phyloP scores from a whole-genome alignment of 164 flowering plant species.

The Stephania yunnanensis region DNA sequence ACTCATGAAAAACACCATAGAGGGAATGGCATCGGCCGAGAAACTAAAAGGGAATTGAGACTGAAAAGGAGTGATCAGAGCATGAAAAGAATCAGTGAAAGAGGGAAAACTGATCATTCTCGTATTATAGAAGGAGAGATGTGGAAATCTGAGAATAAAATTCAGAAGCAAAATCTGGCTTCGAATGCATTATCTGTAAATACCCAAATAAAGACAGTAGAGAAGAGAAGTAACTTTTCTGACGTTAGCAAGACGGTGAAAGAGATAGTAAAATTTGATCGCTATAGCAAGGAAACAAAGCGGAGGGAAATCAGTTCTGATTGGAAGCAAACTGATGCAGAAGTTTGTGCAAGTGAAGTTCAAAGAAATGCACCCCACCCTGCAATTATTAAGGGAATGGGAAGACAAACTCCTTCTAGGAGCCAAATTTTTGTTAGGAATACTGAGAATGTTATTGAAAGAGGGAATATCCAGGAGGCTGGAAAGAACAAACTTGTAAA shows the following conservation, averaged over 20 bases:
- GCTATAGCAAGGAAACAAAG: neutral
- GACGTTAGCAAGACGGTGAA: neutral
- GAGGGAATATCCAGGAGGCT: neutral
- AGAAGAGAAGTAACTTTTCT: neutral
- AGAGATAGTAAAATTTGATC: neutral
- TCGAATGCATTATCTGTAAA: constrained; percentile 4
- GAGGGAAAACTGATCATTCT: constrained; percentile 4
- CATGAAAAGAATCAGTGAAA: constrained; percentile 6
- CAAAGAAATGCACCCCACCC: constrained; percentile 2
- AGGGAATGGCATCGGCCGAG: constrained; percentile 2
- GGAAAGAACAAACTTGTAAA: neutral
- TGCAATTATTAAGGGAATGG: neutral
- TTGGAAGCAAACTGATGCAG: neutral
- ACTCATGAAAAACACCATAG: constrained; percentile 6
- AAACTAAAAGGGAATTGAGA: constrained; percentile 1
- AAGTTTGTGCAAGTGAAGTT: constrained; percentile 3
- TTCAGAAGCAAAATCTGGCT: constrained; percentile 9
- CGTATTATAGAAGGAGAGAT: neutral
- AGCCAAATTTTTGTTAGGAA: constrained; percentile 4
- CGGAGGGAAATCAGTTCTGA: neutral
- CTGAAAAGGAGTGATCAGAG: neutral
- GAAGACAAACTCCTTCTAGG: constrained; percentile 4
- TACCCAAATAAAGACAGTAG: neutral
- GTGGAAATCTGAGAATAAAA: neutral
- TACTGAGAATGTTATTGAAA: neutral